Evolutionary conservation across 345 rosid species (phyloP).

Genomic region (Ricinus communis): DNA sequence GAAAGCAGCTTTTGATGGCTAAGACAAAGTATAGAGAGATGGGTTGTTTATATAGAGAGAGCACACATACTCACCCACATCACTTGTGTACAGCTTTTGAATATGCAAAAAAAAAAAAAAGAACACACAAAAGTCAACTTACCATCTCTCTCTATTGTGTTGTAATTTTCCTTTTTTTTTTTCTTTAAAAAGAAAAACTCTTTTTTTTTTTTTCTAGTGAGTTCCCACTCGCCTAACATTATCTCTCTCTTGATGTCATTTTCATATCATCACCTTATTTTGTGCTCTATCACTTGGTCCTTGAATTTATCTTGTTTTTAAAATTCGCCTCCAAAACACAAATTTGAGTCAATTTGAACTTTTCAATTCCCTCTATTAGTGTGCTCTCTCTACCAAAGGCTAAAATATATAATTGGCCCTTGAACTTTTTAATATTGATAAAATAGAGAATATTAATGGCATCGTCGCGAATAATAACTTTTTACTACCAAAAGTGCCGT

Average conservation of each 20-base stretch:
- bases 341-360: too few relatives aligned
- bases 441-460: too few relatives aligned
- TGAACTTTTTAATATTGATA: too few relatives aligned
- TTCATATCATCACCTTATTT: conserved; percentile 20
- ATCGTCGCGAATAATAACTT: too few relatives aligned
- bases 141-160: conserved; percentile 4
- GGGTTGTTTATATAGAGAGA: conserved; percentile 17
- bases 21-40: neutral
- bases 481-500: too few relatives aligned
- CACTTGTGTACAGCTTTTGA: neutral
- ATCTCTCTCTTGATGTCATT: conserved; percentile 19
- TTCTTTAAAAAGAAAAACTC: too few relatives aligned
- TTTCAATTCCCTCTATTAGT: too few relatives aligned
- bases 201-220: conserved; percentile 24
- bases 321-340: neutral
- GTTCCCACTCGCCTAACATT: conserved; percentile 40
- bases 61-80: neutral
- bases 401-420: too few relatives aligned
- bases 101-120: conserved; percentile 5
- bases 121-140: conserved; percentile 36
- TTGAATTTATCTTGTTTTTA: too few relatives aligned
- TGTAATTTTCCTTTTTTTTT: too few relatives aligned
- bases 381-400: too few relatives aligned
- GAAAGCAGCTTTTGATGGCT: neutral
- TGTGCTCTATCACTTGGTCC: too few relatives aligned